Base-by-base conservation (phyloP, 306 rosid genomes). In the Rosa multiflora region DNA sequence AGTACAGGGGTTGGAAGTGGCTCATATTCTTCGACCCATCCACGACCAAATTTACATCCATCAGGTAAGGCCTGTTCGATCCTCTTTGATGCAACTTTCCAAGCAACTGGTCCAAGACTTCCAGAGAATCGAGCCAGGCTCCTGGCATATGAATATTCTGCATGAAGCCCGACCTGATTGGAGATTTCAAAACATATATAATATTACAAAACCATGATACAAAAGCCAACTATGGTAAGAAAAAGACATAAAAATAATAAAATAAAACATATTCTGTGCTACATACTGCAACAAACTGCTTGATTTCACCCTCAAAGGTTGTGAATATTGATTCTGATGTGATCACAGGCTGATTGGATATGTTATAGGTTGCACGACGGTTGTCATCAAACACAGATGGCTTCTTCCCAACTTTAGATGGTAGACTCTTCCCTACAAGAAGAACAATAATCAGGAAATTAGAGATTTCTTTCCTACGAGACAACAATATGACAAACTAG, bases 1-100 rank as follows among this genome's bases (percentile, higher is more conserved):
- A 93, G 83, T 74, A 91, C 94, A 23, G 99, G 98, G 61, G 97
- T 93, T 61, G 96, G 98, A 81, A 91, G 96, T 4, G 99, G 99
- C 86, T 96, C 99, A 37, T 91, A 96, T 70, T 96, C 99, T 81
- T 96, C 99, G 52, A 96, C 99, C 99, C 98, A 96, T 81, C 99
- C 99, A 40, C 94, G 91, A 29, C 98, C 98, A 76, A 85, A 96
- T 87, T 93, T 93, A 83, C 88, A 93, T 49, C 92, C 98, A 58
- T 89, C 78, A 78, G 99, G 97, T 43, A 96, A 81, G 77, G 91
- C 96, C 78, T 93, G 96, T 83, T 90, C 92, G 82, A 96, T 90
- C 84, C 89, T 93, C 83, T 88, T 89, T 72, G 99, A 96, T 42
- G 99, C 99, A 78, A 90, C 85, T 91, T 76, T 87, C 99, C 99